phyloP scores from a whole-genome alignment of 2,329 filamentous ascomycete species.

The Fulvia fulva region DNA sequence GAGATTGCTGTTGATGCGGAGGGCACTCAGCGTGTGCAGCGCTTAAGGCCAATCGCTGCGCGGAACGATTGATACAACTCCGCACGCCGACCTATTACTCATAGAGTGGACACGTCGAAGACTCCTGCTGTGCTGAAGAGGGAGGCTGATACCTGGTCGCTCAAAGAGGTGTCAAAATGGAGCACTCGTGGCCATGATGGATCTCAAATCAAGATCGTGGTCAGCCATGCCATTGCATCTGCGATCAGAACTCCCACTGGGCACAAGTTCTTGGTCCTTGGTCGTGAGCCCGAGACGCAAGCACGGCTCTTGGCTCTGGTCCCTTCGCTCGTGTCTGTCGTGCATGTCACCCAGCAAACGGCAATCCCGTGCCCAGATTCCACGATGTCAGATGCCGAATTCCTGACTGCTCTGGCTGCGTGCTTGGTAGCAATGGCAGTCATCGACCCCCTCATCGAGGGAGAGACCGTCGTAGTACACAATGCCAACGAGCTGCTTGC shows the following conservation, averaged over 20 bases:
- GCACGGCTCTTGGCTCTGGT: too few species aligned
- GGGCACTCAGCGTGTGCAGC: background rate
- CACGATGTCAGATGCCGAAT: background rate
- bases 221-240: too few species aligned
- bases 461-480: background rate
- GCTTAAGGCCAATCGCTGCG: background rate
- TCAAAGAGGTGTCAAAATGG: too few species aligned
- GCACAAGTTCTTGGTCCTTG: too few species aligned
- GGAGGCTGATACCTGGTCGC: too few species aligned
- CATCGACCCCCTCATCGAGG: background rate
- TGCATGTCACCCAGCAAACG: too few species aligned
- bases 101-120: background rate
- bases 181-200: too few species aligned
- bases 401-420: background rate
- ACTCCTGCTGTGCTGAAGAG: background rate
- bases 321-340: too few species aligned
- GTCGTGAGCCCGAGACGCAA: too few species aligned
- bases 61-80: background rate
- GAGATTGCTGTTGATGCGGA: background rate
- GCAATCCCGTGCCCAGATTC: too few species aligned
- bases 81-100: background rate
- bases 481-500: background rate
- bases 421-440: background rate
- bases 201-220: too few species aligned
- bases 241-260: too few species aligned